These are phyloP conservation scores for Hyaloscypha variabilis DNA, from an alignment of 495 filamentous ascomycete species.

Conservation along the genomic window DNA sequence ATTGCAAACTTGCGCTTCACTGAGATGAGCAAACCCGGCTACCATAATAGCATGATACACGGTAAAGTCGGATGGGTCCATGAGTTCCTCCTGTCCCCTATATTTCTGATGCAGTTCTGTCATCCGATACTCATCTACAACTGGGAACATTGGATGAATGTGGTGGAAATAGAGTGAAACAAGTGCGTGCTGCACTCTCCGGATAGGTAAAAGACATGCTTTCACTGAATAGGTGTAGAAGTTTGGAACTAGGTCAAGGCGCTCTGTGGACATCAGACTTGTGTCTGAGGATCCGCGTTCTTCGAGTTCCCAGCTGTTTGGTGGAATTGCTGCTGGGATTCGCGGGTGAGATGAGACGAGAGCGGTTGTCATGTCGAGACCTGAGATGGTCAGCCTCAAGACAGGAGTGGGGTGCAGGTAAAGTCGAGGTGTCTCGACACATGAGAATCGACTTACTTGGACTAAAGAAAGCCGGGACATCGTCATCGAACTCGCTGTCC, in stretches of 20 bases:
- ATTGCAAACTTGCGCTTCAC: slow-evolving; percentile 8
- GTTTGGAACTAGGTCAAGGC: slow-evolving; percentile 16
- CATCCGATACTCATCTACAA: slow-evolving; percentile 14
- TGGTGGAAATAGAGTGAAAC: slow-evolving; percentile 18
- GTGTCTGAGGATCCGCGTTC: not conserved
- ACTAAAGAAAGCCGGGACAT: no score
- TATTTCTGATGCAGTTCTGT: slow-evolving; percentile 20
- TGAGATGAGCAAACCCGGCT: slow-evolving; percentile 21
- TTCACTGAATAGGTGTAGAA: slow-evolving; percentile 20
- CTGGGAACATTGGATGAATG: slow-evolving; percentile 22
- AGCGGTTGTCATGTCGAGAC: slow-evolving; percentile 17
- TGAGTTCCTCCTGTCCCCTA: slow-evolving; percentile 15
- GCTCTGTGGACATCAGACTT: not conserved
- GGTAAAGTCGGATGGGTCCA: slow-evolving; percentile 15
- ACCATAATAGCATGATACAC: slow-evolving; percentile 20
- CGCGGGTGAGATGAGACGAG: not conserved
- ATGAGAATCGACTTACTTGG: no score
- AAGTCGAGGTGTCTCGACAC: no score
- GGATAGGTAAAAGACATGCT: slow-evolving; percentile 12
- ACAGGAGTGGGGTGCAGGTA: no score
- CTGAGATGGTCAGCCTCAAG: slow-evolving; percentile 1
- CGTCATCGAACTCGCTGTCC: no score
- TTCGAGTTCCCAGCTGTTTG: not conserved
- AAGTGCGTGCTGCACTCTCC: slow-evolving; percentile 19
- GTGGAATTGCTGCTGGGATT: not conserved